A percentile compares a stretch with the other conserved stretches of the same genome.
Evolutionary conservation across 441 rosid species (phyloP).

Genomic region (Adansonia grandidieri): DNA sequence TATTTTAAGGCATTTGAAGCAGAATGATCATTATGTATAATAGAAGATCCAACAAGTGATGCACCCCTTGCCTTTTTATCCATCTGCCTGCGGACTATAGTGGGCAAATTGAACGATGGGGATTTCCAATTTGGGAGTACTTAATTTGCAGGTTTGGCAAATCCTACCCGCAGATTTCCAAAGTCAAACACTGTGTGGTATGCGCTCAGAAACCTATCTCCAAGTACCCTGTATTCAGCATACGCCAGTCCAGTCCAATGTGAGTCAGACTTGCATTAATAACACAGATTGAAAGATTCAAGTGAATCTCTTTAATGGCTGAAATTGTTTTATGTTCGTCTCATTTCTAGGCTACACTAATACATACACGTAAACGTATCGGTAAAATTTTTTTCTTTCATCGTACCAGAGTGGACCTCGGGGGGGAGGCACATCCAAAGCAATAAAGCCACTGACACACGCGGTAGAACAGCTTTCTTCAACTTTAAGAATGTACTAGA

Average conservation of each 20-base stretch:
- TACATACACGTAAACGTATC: neutral
- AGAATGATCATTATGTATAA: neutral
- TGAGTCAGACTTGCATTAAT: neutral
- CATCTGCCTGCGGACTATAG: neutral
- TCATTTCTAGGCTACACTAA: neutral
- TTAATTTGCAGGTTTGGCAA: constrained; percentile 49
- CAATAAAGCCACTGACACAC: constrained; percentile 59
- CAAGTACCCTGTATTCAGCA: constrained; percentile 63
- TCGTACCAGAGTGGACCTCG: constrained; percentile 59
- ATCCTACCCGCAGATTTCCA: constrained; percentile 55
- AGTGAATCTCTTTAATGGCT: neutral
- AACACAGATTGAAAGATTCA: neutral
- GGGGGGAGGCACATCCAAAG: constrained; percentile 48
- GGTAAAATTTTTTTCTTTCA: neutral
- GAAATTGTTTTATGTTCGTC: neutral
- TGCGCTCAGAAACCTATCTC: constrained; percentile 57
- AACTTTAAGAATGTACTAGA: constrained; percentile 51
- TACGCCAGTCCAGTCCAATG: neutral
- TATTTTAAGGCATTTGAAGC: constrained; percentile 8
- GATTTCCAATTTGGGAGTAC: neutral
- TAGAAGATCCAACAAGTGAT: neutral
- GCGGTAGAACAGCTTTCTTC: constrained; percentile 39
- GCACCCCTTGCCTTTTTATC: neutral
- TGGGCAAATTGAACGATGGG: neutral
- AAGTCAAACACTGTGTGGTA: constrained; percentile 68